Evolutionary conservation across 176 grass and related monocot species (phyloP).

Genomic region (Oryza longistaminata): DNA sequence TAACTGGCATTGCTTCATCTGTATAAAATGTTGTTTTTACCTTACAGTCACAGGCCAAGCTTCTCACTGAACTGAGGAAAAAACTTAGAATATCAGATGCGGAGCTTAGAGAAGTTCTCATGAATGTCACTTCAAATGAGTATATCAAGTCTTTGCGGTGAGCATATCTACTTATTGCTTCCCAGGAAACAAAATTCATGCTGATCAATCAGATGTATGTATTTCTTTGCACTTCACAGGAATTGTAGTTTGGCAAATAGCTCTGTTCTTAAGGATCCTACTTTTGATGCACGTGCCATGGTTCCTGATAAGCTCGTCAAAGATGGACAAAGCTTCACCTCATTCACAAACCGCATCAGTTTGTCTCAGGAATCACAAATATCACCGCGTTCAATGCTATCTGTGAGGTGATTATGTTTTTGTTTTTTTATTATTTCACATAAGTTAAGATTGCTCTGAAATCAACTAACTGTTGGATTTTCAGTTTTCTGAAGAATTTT

Average conservation of each 20-base stretch:
- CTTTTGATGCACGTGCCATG: slow-evolving; percentile 16
- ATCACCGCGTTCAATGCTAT: slow-evolving; percentile 15
- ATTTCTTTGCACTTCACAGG: slow-evolving; percentile 39
- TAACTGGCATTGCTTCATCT: neutral
- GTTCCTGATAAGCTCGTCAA: slow-evolving; percentile 29
- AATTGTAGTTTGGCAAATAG: slow-evolving; percentile 36
- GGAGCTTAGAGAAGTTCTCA: slow-evolving; percentile 72
- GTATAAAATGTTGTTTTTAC: slow-evolving; percentile 21
- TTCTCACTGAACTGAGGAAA: slow-evolving; percentile 62
- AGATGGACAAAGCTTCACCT: slow-evolving; percentile 13
- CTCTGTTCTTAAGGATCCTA: slow-evolving; percentile 28
- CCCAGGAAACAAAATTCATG: slow-evolving; percentile 13
- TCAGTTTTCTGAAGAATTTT: neutral
- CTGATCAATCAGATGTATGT: slow-evolving; percentile 30
- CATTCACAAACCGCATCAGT: slow-evolving; percentile 27
- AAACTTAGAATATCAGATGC: slow-evolving; percentile 64
- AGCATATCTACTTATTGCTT: slow-evolving; percentile 15
- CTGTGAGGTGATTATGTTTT: slow-evolving; percentile 22
- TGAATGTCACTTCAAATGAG: slow-evolving; percentile 52
- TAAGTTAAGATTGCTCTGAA: neutral
- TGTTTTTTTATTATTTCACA: neutral
- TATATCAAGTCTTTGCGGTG: slow-evolving; percentile 66
- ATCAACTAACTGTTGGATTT: neutral
- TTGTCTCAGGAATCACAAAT: slow-evolving; percentile 28
- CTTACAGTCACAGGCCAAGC: slow-evolving; percentile 52